Percentiles rank a stretch among this genome's conserved stretches.
Conservation (phyloP, 2,329 filamentous ascomycete species). For the Sarocladium kiliense region DNA sequence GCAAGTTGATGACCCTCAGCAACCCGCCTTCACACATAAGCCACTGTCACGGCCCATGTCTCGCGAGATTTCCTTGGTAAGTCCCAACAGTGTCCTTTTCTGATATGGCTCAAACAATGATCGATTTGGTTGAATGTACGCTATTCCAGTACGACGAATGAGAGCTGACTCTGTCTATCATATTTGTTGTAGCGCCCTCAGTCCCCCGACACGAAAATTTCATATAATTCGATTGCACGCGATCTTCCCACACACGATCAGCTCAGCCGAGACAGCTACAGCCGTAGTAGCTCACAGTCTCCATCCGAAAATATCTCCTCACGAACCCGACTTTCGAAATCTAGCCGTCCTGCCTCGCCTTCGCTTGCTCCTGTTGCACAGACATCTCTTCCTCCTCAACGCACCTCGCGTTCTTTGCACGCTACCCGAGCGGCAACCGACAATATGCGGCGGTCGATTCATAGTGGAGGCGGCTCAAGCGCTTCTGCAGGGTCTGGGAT, state of each 20-base stretch:
- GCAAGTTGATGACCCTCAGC: slow-evolving; percentile 28
- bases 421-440: slow-evolving; percentile 25
- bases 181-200: slow-evolving; percentile 1
- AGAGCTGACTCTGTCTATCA: too few relatives aligned
- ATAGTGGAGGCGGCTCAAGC: slow-evolving; percentile 17
- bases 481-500: neutral
- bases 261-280: neutral
- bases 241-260: neutral
- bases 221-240: neutral
- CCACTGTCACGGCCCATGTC: neutral
- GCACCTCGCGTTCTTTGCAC: slow-evolving; percentile 22
- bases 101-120: too few relatives aligned
- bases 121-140: too few relatives aligned
- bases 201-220: neutral
- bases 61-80: slow-evolving; percentile 2
- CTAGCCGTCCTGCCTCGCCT: slow-evolving; percentile 2
- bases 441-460: slow-evolving; percentile 28
- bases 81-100: neutral
- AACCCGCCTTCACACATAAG: neutral
- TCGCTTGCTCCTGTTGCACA: slow-evolving; percentile 7
- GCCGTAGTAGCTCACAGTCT: slow-evolving; percentile 1
- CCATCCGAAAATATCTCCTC: slow-evolving; percentile 1
- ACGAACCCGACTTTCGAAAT: neutral
- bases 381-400: slow-evolving; percentile 18
- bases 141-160: too few relatives aligned